Base-by-base conservation (phyloP, 768 basidiomycete species). In the Serendipita sp. region DNA sequence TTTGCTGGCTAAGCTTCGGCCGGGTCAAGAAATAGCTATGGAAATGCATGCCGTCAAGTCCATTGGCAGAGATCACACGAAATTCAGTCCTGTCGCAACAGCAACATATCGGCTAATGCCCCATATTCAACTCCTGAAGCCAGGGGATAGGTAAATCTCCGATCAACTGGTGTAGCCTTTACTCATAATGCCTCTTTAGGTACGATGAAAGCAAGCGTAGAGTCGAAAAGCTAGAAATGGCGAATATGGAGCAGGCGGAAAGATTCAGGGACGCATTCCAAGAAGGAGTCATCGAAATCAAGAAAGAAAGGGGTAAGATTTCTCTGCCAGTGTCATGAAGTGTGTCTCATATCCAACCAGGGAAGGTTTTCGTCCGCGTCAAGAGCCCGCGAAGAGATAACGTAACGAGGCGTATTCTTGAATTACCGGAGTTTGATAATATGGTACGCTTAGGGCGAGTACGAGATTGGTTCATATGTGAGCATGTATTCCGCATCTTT, bases 81-180 rank as follows among this genome's bases (percentile, higher is more conserved):
- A 99, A 72, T 99, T 90, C 73, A 90, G 83, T 65, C 93, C 96
- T 34, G 96, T 98, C 62, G 91, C 93, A 89, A 69, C 64, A 82
- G 95, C 96, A 2, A 90, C 93, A 0, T 99, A 98, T 72, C 88
- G 96, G 60, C 79, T 96, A 3, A 81, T 96, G 34, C 96, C 96
- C 0, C 79, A 87, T 67, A 87, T 99, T 87, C 66, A 81, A 81
- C 70, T 84, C 86, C 45, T 76, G 76, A 65, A 83, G 34, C 55
- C 55, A 27, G 55, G 55, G 23, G 55, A 60, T 34, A 60, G 55
- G 55, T 60, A n/a, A 18, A 16, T 50, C 6, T 66, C 87, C 87
- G 0, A 86, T 97, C 34, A 88, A 91, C 0, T 79, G 83, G 4
- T 77, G 84, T n/a, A 81, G 83, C 36, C 84, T 85, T 3, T 78